Conservation (phyloP, 2,329 filamentous ascomycete genomes). For the Periglandula ipomoeae region DNA sequence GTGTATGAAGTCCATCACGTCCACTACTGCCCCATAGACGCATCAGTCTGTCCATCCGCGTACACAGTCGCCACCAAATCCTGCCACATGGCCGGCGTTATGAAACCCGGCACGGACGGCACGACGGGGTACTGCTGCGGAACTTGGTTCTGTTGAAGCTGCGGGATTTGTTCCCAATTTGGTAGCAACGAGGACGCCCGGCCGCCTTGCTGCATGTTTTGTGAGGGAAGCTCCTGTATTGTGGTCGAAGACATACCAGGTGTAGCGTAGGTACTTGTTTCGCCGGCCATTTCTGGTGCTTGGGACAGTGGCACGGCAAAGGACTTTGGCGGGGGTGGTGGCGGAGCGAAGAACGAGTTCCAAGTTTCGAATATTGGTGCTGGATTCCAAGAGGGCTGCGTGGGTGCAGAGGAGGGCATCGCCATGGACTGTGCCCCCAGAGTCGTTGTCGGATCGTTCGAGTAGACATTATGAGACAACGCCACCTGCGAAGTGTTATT, state of each 20-base stretch:
- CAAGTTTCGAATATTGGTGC: conserved; percentile 77
- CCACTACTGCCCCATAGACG: not conserved
- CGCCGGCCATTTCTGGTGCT: conserved; percentile 27
- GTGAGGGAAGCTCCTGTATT: conserved; percentile 18
- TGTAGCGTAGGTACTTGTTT: not conserved
- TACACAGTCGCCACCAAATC: conserved; percentile 61
- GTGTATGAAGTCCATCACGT: too few species aligned
- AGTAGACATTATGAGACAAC: not conserved
- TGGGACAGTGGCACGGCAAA: conserved; percentile 59
- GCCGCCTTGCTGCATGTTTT: not conserved
- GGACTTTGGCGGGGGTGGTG: conserved; percentile 71
- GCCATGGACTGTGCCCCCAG: not conserved
- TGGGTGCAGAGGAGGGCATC: not conserved
- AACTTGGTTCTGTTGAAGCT: conserved; percentile 30
- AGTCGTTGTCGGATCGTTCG: not conserved
- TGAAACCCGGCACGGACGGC: conserved; percentile 46
- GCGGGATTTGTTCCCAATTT: not conserved
- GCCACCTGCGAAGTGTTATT: not conserved
- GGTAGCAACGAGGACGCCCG: not conserved
- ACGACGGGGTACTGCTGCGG: conserved; percentile 43
- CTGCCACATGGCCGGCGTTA: conserved; percentile 66
- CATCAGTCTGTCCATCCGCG: conserved; percentile 37
- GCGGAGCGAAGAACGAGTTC: conserved; percentile 38
- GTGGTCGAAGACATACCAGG: not conserved
- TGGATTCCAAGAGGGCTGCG: conserved; percentile 60